Base-by-base conservation (phyloP, 2,329 filamentous ascomycete species). In the Colletotrichum endophyticum region DNA sequence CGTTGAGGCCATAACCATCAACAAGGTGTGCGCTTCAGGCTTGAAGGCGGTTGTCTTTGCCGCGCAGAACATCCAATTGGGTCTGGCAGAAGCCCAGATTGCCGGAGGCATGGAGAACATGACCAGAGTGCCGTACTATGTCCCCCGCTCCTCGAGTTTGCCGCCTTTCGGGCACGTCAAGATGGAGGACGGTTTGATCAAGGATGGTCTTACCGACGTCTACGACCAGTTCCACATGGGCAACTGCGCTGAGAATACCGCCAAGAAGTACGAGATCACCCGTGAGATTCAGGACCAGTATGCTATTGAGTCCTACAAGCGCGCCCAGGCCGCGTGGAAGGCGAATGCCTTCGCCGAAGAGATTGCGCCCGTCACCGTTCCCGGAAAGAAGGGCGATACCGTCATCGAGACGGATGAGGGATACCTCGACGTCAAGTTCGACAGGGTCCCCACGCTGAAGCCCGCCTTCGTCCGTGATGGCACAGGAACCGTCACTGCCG, bases 31-130 rank as follows among this genome's bases (percentile, higher is more conserved):
- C 88, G 94, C 97, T 6, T 98, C 96, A 0, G 97, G 97, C 7
- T 89, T 99, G 79, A 99, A 99, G 86, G 95, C 97, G 2, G 96
- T 99, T 6, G 93, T 91, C 27, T 91, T 99, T 61, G 97, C 96
- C 2, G 96, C 96, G 2, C 95, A 98, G 83, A 97, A 98, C 82
- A 98, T 99, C 80, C 95, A 98, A 86, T 91, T 99, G 13, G 96
- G 97, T 7, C 90, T 98, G 12, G 92, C 95, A 19, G 95, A 98
- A 81, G 96, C 95, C 1, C 95, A 98, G 84, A 90, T 99, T 9
- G 97, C 97, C 2, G 97, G 97, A 78, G 97, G 97, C 70, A 98
- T 99, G 95, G 97, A 99, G 88, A 98, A 95, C 86, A 99, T 99
- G 97, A 95, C 95, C 8, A 91, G 94, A 53, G 95, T 98, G 6